Evolutionary conservation across 2,329 filamentous ascomycete species (phyloP).

Genomic region (Sclerotinia sclerotiorum): DNA sequence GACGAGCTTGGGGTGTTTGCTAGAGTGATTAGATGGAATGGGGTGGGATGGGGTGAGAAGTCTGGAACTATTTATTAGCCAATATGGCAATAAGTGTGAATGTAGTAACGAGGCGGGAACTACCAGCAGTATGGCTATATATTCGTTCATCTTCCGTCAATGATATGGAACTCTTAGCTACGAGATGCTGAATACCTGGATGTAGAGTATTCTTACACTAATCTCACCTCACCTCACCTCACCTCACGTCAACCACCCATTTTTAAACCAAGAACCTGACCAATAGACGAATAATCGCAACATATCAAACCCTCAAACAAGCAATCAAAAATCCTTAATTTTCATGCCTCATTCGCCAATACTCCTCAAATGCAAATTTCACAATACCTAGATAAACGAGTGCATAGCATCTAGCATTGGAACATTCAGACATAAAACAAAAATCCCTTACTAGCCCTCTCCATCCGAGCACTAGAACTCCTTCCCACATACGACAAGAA

Average conservation of each 20-base stretch:
- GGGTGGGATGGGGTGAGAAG: background rate
- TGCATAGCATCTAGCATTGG: background rate
- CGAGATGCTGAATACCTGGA: background rate
- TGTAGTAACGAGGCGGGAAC: background rate
- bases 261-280: background rate
- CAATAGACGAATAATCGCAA: background rate
- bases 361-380: background rate
- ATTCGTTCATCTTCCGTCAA: background rate
- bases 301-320: background rate
- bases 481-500: background rate
- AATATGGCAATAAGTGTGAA: background rate
- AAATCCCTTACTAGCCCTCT: no score
- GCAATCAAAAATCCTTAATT: background rate
- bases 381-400: background rate
- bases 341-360: background rate
- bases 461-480: background rate
- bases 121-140: no score
- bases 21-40: no score
- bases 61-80: background rate
- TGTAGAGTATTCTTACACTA: background rate
- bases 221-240: no score
- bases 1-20: background rate
- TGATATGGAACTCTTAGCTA: background rate
- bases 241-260: background rate
- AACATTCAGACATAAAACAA: background rate